Evolutionary conservation across 805 yeast genomes (phyloP).

Genomic region (Cyberlindnera meyerae): DNA sequence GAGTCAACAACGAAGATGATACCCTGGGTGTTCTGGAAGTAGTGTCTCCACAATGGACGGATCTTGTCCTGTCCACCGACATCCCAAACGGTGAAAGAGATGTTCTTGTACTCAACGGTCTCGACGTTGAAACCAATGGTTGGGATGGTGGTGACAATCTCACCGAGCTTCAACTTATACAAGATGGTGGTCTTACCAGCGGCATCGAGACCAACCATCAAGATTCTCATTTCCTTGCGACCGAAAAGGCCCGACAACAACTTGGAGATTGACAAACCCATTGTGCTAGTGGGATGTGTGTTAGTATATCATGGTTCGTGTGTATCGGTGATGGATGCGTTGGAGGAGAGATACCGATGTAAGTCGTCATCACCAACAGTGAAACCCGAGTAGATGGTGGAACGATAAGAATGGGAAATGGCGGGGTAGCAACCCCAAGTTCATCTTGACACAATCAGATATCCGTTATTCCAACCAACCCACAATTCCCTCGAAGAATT

Average conservation of each 20-base stretch:
- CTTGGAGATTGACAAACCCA: conserved; percentile 96
- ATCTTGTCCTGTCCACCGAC: conserved; percentile 99
- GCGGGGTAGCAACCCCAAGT: too few relatives aligned
- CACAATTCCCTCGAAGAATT: too few relatives aligned
- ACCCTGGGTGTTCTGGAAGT: conserved; percentile 98
- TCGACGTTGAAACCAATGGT: conserved; percentile 97
- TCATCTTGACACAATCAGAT: too few relatives aligned
- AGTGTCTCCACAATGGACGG: conserved; percentile 98
- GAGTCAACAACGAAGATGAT: conserved; percentile 97
- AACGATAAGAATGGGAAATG: too few relatives aligned
- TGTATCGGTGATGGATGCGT: too few relatives aligned
- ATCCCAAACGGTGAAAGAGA: conserved; percentile 97
- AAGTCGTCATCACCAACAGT: too few relatives aligned
- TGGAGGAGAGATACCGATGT: too few relatives aligned
- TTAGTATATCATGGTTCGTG: too few relatives aligned
- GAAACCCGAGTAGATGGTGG: too few relatives aligned
- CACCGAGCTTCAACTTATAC: conserved; percentile 92
- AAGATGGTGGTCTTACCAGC: conserved; percentile 98
- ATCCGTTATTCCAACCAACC: too few relatives aligned
- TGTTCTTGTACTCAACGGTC: conserved; percentile 95
- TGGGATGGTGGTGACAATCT: conserved; percentile 93
- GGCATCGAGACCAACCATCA: conserved; percentile 97
- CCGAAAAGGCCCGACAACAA: conserved; percentile 93
- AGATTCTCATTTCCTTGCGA: conserved; percentile 95
- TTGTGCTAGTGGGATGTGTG: too few relatives aligned